Evolutionary conservation across 768 basidiomycete species (phyloP), one percentile per base, ranked within the genome.

Genomic region (Mycena vitilis): DNA sequence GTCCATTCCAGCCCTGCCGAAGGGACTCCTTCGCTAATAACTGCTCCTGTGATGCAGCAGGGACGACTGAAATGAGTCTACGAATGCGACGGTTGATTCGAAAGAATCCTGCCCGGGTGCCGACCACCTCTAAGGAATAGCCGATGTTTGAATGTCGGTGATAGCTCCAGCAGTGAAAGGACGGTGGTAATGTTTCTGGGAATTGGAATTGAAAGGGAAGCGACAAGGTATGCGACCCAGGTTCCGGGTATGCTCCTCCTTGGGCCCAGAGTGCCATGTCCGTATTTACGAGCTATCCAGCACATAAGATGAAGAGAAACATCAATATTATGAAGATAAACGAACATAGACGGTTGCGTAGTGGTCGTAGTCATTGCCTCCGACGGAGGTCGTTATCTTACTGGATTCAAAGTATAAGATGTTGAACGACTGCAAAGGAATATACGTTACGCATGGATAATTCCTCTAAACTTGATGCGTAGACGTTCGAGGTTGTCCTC

Each of bases 401-500:
- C 54, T 65, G 40, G n/a, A 20, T 8, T 11, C 18, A 37, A 20
- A 15, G 11, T 23, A 40, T 56, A 30, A 30, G 25, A 5, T 9
- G 5, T 16, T 37, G n/a, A 10, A 53, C 18, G 59, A 47, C n/a
- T 40, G 25, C 4, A 6, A 20, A 10, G 30, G 13, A 55, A 38
- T 55, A 12, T 51, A 70, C 64, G 60, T 42, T 30, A 30, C 30
- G 30, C 30, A 47, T 58, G 56, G 13, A 71, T 66, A 13, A 42
- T 44, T 4, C 69, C 69, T 20, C 61, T 49, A 20, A 66, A 66
- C 45, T 60, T 66, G 38, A 71, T 59, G 5, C 61, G 53, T 10
- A 71, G n/a, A 13, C 63, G 65, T 20, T 71, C 69, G n/a, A 71
- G 53, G 9, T 63, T 48, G 51, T 66, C 69, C 34, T 66, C 65